Conservation (phyloP, 179 eudicot genomes). For the Vitellaria paradoxa region DNA sequence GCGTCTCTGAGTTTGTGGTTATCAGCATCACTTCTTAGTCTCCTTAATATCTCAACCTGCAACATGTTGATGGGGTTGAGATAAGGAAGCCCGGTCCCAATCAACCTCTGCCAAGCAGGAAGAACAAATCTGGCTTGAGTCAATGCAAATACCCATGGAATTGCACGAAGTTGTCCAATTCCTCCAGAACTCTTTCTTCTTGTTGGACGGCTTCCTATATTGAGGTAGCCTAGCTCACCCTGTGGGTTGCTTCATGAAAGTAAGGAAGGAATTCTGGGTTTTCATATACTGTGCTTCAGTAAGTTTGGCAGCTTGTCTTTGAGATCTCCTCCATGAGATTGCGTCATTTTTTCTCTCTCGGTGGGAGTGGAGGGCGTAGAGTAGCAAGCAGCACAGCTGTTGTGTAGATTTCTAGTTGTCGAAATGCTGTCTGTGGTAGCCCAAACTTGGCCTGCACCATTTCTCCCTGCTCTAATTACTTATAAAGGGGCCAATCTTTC, state of each 20-base stretch:
- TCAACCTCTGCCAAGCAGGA: slow-evolving; percentile 42
- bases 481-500: slow-evolving; percentile 67
- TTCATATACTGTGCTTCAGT: slow-evolving; percentile 72
- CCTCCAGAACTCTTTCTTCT: slow-evolving; percentile 63
- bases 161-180: slow-evolving; percentile 73
- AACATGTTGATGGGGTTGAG: slow-evolving; percentile 84
- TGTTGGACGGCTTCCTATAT: slow-evolving; percentile 90
- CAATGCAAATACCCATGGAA: slow-evolving; percentile 96
- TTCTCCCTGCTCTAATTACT: slow-evolving; percentile 92
- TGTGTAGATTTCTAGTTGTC: slow-evolving; percentile 81
- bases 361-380: slow-evolving; percentile 74
- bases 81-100: slow-evolving; percentile 77
- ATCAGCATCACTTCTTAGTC: slow-evolving; percentile 67
- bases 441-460: slow-evolving; percentile 98
- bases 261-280: slow-evolving; percentile 83
- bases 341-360: slow-evolving; percentile 81
- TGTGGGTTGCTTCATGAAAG: slow-evolving; percentile 95
- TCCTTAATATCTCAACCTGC: slow-evolving; percentile 80
- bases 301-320: slow-evolving; percentile 58
- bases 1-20: slow-evolving; percentile 77
- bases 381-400: slow-evolving; percentile 92
- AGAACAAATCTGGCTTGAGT: slow-evolving; percentile 87
- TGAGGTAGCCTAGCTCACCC: slow-evolving; percentile 71
- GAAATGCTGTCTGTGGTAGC: slow-evolving; percentile 68
- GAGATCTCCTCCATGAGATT: slow-evolving; percentile 83